phyloP scores from a whole-genome alignment of 805 yeast species.

The Yamadazyma olivae region DNA sequence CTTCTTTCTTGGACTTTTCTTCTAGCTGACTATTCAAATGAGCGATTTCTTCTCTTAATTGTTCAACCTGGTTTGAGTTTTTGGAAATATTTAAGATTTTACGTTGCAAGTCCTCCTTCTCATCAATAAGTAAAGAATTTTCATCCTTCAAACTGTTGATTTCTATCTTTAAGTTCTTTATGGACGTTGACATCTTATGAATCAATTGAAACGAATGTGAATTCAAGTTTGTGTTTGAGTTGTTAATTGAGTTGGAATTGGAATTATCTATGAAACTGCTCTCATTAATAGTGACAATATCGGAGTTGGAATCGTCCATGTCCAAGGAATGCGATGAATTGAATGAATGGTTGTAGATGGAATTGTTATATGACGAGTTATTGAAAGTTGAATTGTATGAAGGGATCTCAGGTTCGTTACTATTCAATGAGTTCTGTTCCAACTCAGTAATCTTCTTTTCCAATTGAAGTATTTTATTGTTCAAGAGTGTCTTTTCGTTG shows the following conservation, averaged over 20 bases:
- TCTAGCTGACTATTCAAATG: constrained; percentile 11
- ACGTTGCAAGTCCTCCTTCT: constrained; percentile 64
- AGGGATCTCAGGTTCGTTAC: neutral
- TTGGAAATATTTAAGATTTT: constrained; percentile 52
- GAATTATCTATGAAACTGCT: neutral
- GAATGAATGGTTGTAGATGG: constrained; percentile 6
- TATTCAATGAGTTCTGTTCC: neutral
- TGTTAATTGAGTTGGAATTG: neutral
- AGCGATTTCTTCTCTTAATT: constrained; percentile 28
- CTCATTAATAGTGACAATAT: constrained; percentile 1
- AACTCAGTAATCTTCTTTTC: constrained; percentile 4
- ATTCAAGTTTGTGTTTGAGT: neutral
- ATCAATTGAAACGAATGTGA: constrained; percentile 52
- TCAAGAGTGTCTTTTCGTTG: constrained; percentile 26
- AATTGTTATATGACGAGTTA: constrained; percentile 13
- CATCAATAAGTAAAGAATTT: constrained; percentile 46
- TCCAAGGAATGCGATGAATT: constrained; percentile 6
- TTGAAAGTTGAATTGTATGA: no score
- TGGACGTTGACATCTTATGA: constrained; percentile 70
- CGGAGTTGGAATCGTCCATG: constrained; percentile 1
- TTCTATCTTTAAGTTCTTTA: constrained; percentile 80
- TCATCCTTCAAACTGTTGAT: constrained; percentile 63
- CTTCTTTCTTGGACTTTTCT: constrained; percentile 23
- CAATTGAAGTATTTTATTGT: constrained; percentile 18
- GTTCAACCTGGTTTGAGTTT: constrained; percentile 25